Evolutionary conservation across 257 asterid species (phyloP).

Genomic region (Mentha longifolia): DNA sequence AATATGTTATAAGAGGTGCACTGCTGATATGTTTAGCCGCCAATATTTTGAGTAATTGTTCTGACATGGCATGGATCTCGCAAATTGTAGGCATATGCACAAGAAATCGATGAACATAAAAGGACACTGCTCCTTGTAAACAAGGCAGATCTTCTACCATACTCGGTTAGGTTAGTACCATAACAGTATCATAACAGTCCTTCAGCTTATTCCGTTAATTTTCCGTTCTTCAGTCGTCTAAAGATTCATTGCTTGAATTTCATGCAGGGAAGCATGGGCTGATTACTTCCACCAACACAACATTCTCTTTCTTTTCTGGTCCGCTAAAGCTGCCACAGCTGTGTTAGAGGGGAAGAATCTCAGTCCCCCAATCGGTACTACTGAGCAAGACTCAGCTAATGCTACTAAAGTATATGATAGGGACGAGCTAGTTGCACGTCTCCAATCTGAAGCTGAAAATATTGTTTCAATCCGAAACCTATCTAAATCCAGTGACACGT

Average conservation of each 20-base stretch:
- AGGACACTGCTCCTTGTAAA: conserved; percentile 90
- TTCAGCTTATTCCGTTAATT: conserved; percentile 25
- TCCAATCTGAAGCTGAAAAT: conserved; percentile 88
- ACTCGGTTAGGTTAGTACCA: conserved; percentile 68
- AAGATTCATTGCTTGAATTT: conserved; percentile 20
- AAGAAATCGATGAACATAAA: conserved; percentile 89
- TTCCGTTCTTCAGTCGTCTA: conserved; percentile 3
- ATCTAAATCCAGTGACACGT: conserved; percentile 35
- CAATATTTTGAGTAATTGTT: conserved; percentile 1
- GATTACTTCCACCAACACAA: conserved; percentile 68
- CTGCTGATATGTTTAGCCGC: not conserved
- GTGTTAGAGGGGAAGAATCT: conserved; percentile 65
- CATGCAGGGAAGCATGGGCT: conserved; percentile 84
- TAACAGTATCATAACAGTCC: conserved; percentile 13
- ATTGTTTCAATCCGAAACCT: conserved; percentile 60
- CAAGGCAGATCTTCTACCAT: conserved; percentile 95
- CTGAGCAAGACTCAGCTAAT: conserved; percentile 47
- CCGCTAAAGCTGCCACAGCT: conserved; percentile 95
- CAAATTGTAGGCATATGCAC: conserved; percentile 78
- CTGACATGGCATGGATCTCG: conserved; percentile 10
- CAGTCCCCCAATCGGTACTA: conserved; percentile 31
- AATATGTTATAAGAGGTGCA: not conserved
- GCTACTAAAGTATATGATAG: conserved; percentile 72
- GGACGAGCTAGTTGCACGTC: conserved; percentile 77
- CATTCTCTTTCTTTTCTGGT: conserved; percentile 94